Conservation (phyloP, 257 asterid genomes). For the Scutellaria barbata region DNA sequence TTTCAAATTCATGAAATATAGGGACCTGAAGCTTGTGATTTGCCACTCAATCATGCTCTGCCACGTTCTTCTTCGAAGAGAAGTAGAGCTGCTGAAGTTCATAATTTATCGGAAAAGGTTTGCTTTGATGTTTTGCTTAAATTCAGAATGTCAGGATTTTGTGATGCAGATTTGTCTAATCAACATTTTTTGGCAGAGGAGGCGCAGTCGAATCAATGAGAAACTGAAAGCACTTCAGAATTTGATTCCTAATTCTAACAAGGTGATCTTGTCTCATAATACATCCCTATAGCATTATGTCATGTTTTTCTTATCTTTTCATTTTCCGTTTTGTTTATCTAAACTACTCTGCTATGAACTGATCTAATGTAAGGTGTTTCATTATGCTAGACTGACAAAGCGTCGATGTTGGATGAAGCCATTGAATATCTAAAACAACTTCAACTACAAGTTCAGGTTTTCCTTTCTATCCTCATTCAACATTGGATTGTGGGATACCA, state of each 20-base stretch:
- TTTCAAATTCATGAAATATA: slow-evolving; percentile 34
- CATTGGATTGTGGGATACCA: slow-evolving; percentile 7
- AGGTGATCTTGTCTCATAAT: slow-evolving; percentile 41
- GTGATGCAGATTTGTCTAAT: slow-evolving; percentile 31
- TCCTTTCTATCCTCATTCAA: slow-evolving; percentile 30
- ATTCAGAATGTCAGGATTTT: slow-evolving; percentile 18
- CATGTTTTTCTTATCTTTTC: slow-evolving; percentile 7
- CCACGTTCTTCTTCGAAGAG: slow-evolving; percentile 85
- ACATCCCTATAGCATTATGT: neutral
- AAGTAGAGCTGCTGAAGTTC: slow-evolving; percentile 93
- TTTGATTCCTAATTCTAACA: slow-evolving; percentile 89
- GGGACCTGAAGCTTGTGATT: slow-evolving; percentile 70
- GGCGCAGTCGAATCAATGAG: slow-evolving; percentile 95
- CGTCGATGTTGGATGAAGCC: slow-evolving; percentile 98
- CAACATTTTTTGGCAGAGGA: slow-evolving; percentile 61
- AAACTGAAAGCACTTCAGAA: slow-evolving; percentile 93
- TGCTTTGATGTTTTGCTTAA: slow-evolving; percentile 26
- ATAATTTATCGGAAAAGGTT: slow-evolving; percentile 95
- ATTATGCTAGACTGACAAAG: slow-evolving; percentile 81
- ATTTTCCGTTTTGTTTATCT: neutral
- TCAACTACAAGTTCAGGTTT: slow-evolving; percentile 96
- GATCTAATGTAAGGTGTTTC: slow-evolving; percentile 32
- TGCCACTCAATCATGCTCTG: slow-evolving; percentile 43
- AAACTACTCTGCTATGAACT: slow-evolving; percentile 10
- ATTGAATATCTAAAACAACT: slow-evolving; percentile 97